These are phyloP conservation scores for Escovopsis sp. DNA, from an alignment of 2,329 filamentous ascomycete genomes.

Conservation along the genomic window DNA sequence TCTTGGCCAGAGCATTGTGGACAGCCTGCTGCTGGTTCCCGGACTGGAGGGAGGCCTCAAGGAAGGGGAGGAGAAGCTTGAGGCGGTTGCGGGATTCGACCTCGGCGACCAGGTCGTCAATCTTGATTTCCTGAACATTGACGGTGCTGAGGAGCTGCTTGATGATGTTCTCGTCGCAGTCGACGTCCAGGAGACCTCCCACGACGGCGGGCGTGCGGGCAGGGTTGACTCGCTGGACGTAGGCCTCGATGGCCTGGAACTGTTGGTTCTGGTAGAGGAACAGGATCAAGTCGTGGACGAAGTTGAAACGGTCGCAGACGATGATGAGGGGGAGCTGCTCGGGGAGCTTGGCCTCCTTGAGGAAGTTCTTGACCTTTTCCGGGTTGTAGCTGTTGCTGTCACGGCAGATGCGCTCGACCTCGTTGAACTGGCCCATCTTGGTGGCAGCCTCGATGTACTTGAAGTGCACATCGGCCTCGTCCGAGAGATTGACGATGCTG, in stretches of 20 bases:
- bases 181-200: conserved; percentile 85
- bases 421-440: conserved; percentile 81
- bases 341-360: conserved; percentile 84
- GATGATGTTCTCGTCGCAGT: conserved; percentile 93
- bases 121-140: conserved; percentile 70
- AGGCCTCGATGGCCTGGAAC: conserved; percentile 96
- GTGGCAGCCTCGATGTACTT: conserved; percentile 99
- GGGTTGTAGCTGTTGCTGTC: conserved; percentile 84
- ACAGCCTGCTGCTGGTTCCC: conserved; percentile 95
- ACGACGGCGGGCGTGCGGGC: conserved; percentile 81
- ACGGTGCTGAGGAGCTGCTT: conserved; percentile 81
- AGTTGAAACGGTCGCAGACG: conserved; percentile 98
- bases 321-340: conserved; percentile 96
- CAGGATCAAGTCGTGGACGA: conserved; percentile 89
- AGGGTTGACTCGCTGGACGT: conserved; percentile 94
- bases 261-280: conserved; percentile 99
- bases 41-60: conserved; percentile 75
- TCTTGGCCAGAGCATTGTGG: conserved; percentile 95
- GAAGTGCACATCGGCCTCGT: conserved; percentile 92
- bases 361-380: conserved; percentile 97
- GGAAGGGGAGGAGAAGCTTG: conserved; percentile 89
- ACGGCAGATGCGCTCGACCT: conserved; percentile 93
- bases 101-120: conserved; percentile 84
- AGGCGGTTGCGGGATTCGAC: conserved; percentile 93
- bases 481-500: conserved; percentile 91